A percentile compares a stretch with the other conserved stretches of the same genome.
These are phyloP conservation scores for Polytrichum commune DNA, from an alignment of 225 moss, liverwort and hornwort species.

Conservation along the genomic window DNA sequence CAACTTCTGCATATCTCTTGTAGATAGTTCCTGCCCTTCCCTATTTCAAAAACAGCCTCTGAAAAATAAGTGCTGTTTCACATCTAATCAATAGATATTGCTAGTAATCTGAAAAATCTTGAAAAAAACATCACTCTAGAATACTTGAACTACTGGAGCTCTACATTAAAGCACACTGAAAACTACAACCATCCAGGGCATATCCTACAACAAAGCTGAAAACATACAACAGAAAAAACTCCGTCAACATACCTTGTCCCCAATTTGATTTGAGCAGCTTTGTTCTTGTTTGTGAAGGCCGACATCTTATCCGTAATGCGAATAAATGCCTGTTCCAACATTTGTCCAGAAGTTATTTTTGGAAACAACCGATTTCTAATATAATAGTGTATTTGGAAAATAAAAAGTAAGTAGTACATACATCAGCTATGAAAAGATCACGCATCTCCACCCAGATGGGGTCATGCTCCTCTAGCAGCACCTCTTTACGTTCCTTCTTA, in stretches of 20 bases:
- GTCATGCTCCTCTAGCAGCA: conserved; percentile 95
- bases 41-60: conserved; percentile 26
- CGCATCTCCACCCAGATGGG: conserved; percentile 96
- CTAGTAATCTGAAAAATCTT: no score
- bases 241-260: conserved; percentile 55
- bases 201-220: no score
- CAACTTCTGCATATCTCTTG: conserved; percentile 98
- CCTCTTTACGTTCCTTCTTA: conserved; percentile 85
- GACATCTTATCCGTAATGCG: conserved; percentile 86
- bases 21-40: conserved; percentile 88
- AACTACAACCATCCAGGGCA: no score
- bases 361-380: background rate
- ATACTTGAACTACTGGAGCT: background rate
- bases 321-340: conserved; percentile 66
- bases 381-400: conserved; percentile 4
- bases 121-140: background rate
- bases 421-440: conserved; percentile 97
- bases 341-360: conserved; percentile 10
- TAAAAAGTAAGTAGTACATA: conserved; percentile 34
- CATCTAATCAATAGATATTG: background rate
- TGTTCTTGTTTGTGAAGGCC: conserved; percentile 86
- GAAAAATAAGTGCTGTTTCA: background rate
- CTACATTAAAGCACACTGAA: no score
- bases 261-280: conserved; percentile 86
- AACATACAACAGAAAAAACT: no score